Percentiles rank a stretch among this genome's conserved stretches.
Evolutionary conservation across 1,139 yeast genomes (phyloP).

Genomic region (Suhomyces yuchorum): DNA sequence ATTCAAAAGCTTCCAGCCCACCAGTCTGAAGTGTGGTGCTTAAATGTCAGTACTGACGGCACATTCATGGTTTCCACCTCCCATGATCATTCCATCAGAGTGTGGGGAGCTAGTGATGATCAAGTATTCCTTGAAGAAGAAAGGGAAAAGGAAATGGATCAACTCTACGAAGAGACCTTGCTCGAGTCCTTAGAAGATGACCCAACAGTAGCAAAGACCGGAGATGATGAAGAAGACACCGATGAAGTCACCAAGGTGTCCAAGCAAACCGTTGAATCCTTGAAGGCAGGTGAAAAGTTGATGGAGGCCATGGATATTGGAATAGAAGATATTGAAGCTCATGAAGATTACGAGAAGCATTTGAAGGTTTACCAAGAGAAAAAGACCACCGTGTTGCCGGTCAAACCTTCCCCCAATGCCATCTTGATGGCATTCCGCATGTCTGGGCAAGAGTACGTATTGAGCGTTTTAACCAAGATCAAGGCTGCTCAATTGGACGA

Average conservation of each 20-base stretch:
- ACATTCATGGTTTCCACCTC: constrained; percentile 79
- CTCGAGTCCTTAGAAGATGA: constrained; percentile 69
- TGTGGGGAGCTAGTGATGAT: constrained; percentile 92
- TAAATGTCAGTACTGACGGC: constrained; percentile 76
- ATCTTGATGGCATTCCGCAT: constrained; percentile 70
- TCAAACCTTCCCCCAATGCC: constrained; percentile 66
- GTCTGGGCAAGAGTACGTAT: constrained; percentile 76
- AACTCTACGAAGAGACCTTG: constrained; percentile 77
- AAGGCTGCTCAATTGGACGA: constrained; percentile 88
- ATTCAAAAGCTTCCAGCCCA: constrained; percentile 87
- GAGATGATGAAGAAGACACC: constrained; percentile 45
- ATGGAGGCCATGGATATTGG: constrained; percentile 94
- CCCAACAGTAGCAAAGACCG: constrained; percentile 37
- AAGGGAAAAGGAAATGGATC: constrained; percentile 92
- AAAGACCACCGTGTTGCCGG: constrained; percentile 48
- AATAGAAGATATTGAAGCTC: constrained; percentile 64
- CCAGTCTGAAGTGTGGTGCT: constrained; percentile 91
- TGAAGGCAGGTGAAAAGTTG: constrained; percentile 91
- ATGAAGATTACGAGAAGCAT: constrained; percentile 46
- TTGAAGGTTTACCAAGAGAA: constrained; percentile 39
- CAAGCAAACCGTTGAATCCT: constrained; percentile 85
- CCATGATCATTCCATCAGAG: constrained; percentile 88
- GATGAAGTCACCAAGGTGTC: constrained; percentile 68
- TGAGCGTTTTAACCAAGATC: constrained; percentile 68
- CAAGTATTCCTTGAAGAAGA: constrained; percentile 96